phyloP scores from a whole-genome alignment of 148 eudicot species.

The Chenopodium album region DNA sequence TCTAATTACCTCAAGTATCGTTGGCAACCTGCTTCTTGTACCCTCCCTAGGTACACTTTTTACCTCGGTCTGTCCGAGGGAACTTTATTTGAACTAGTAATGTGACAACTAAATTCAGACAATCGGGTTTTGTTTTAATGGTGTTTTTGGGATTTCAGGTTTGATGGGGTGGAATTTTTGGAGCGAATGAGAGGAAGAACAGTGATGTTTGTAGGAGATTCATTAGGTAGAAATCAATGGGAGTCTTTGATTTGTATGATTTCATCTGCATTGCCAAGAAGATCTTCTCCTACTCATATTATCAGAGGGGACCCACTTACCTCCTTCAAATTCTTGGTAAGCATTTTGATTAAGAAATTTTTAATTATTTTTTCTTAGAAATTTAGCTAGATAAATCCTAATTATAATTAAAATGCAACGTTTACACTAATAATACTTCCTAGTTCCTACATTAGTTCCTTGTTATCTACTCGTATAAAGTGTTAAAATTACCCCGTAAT shows the following conservation, averaged over 20 bases:
- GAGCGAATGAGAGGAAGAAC: conserved; percentile 63
- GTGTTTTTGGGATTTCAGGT: conserved; percentile 32
- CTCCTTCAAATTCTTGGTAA: conserved; percentile 59
- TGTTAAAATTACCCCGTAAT: too few relatives aligned
- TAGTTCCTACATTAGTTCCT: too few relatives aligned
- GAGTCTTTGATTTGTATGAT: conserved; percentile 87
- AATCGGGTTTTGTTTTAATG: neutral
- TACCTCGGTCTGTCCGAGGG: neutral
- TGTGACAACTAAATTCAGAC: neutral
- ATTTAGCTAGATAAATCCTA: too few relatives aligned
- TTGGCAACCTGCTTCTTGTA: conserved; percentile 79
- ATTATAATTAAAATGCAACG: too few relatives aligned
- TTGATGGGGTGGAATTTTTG: conserved; percentile 66
- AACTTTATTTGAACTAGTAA: neutral
- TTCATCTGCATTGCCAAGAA: conserved; percentile 45
- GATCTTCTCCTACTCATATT: conserved; percentile 52
- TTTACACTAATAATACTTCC: too few relatives aligned
- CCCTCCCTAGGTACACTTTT: conserved; percentile 58
- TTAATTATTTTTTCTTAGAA: neutral
- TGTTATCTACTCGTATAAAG: too few relatives aligned
- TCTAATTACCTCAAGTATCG: conserved; percentile 76
- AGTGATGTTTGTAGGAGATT: conserved; percentile 93
- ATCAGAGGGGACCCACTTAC: conserved; percentile 62
- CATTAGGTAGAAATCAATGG: conserved; percentile 94
- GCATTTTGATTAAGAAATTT: neutral